These are phyloP conservation scores for Fusarium austroafricanum DNA, from an alignment of 2,329 filamentous ascomycete species.

Conservation along the genomic window DNA sequence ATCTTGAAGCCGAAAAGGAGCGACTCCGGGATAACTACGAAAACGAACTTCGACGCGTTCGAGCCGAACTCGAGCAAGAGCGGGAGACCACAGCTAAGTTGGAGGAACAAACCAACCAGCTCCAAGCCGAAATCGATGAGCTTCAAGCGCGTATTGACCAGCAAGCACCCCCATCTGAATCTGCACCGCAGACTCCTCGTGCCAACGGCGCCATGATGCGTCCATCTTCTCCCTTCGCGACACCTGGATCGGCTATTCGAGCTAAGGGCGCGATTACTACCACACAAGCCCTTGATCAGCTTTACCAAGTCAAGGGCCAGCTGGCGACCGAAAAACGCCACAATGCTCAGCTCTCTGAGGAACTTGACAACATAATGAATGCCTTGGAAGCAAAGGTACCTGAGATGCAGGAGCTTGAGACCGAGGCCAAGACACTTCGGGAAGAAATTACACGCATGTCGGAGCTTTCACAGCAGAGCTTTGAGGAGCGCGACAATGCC, in stretches of 20 bases:
- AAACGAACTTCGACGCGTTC: slow-evolving; percentile 66
- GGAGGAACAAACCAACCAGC: slow-evolving; percentile 61
- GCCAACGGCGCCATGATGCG: slow-evolving; percentile 67
- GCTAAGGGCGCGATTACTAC: slow-evolving; percentile 67
- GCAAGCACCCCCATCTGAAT: slow-evolving; percentile 54
- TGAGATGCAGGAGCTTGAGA: slow-evolving; percentile 85
- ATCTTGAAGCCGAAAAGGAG: slow-evolving; percentile 73
- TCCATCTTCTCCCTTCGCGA: slow-evolving; percentile 69
- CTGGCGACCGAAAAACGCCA: slow-evolving; percentile 79
- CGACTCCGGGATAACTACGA: slow-evolving; percentile 73
- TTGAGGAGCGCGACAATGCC: slow-evolving; percentile 81
- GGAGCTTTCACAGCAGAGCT: slow-evolving; percentile 82
- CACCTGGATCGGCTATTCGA: slow-evolving; percentile 66
- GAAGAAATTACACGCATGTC: slow-evolving; percentile 88
- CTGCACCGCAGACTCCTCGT: slow-evolving; percentile 70
- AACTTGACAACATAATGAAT: slow-evolving; percentile 86
- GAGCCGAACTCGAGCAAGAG: slow-evolving; percentile 68
- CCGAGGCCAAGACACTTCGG: slow-evolving; percentile 83
- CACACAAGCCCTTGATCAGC: slow-evolving; percentile 72
- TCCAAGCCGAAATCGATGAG: slow-evolving; percentile 66
- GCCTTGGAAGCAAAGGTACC: slow-evolving; percentile 88
- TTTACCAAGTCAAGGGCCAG: slow-evolving; percentile 76
- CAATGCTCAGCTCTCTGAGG: slow-evolving; percentile 77
- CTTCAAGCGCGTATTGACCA: slow-evolving; percentile 63
- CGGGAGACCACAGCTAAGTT: slow-evolving; percentile 59